Conservation (phyloP, 2,329 filamentous ascomycete species). For the Lasiodiplodia gonubiensis region DNA sequence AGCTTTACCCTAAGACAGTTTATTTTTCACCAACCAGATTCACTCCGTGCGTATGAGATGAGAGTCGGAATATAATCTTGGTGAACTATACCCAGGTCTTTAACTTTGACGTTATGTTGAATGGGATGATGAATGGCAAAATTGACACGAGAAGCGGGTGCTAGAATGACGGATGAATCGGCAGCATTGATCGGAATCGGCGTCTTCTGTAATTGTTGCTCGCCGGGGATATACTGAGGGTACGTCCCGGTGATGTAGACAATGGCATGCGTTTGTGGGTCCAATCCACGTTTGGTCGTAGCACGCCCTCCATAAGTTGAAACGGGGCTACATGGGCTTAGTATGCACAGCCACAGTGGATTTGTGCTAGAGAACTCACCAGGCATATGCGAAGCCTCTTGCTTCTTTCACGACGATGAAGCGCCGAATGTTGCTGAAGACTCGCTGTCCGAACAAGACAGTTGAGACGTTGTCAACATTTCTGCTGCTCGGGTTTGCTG, state of each 20-base stretch:
- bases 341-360: neutral
- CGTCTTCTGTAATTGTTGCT: conserved; percentile 45
- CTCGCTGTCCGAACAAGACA: conserved; percentile 31
- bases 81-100: conserved; percentile 46
- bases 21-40: conserved; percentile 1
- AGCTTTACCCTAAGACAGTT: neutral
- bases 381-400: conserved; percentile 36
- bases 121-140: conserved; percentile 52
- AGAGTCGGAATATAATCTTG: conserved; percentile 33
- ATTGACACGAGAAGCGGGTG: conserved; percentile 47
- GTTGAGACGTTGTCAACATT: conserved; percentile 22
- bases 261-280: conserved; percentile 46
- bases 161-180: conserved; percentile 35
- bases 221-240: conserved; percentile 30
- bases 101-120: conserved; percentile 52
- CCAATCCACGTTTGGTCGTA: conserved; percentile 45
- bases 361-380: conserved; percentile 27
- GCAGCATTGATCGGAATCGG: conserved; percentile 39
- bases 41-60: neutral
- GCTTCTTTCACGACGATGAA: conserved; percentile 37
- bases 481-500: neutral
- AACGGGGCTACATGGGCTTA: conserved; percentile 43
- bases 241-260: conserved; percentile 37
- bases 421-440: conserved; percentile 37
- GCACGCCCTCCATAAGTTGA: conserved; percentile 48